Evolutionary conservation across 2,329 filamentous ascomycete species (phyloP), one percentile per base, ranked within the genome.

Genomic region (Shiraia sp.): DNA sequence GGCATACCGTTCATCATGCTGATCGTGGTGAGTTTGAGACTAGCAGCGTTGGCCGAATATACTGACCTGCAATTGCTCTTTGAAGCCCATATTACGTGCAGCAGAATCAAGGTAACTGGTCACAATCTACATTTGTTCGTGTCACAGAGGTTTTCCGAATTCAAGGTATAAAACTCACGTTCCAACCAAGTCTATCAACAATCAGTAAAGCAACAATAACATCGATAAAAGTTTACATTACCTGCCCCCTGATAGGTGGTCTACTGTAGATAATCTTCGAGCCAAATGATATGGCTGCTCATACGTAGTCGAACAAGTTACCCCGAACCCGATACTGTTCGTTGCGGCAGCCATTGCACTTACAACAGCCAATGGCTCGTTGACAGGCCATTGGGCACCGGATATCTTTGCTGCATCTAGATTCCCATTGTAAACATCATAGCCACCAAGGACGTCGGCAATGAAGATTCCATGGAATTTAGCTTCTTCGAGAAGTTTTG

Each of bases 341-440:
- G 85, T 87, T 0, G 74, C 83, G 1, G 83, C 83, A 1, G 84
- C 83, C 82, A 87, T 85, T 2, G 83, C 82, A 2, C 83, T 75
- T 0, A 87, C 73, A 2, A 83, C 75, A 1, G 79, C 76, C 2
- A 87, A 58, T 0, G 84, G 84, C 59, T 88, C 84, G 45, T 85
- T 86, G n/a, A 87, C 81, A 0, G 85, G 85, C 77, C 82, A 87
- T 63, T 88, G 85, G 0, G 83, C 81, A 1, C 82, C 85, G 0
- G 81, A 80, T 1, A 75, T 63, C 34, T 86, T 77, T 0, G 82
- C 80, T 0, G 83, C 78, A 3, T 78, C 75, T 2, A 87, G 72
- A 45, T 80, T 83, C 3, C 82, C 78, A 45, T 81, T 81, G 66
- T 86, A 88, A 4, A 87, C 82, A 69, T 88, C 84, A 57, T 87